Percentiles rank a stretch among this genome's conserved stretches.
These are phyloP conservation scores for Aspergillus bridgeri DNA, from an alignment of 495 filamentous ascomycete genomes.

Conservation along the genomic window DNA sequence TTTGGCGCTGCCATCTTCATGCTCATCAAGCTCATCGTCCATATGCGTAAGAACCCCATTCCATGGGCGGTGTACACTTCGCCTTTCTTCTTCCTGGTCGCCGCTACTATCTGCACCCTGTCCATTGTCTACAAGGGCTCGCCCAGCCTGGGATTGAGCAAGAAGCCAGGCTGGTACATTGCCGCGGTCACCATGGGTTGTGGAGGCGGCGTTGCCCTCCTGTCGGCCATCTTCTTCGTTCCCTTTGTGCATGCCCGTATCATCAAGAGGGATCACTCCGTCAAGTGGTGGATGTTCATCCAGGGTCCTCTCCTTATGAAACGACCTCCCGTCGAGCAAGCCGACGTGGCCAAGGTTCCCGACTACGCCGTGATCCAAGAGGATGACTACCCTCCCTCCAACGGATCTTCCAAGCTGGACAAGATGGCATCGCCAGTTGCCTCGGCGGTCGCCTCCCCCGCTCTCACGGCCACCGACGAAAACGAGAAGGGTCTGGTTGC, in stretches of 20 bases:
- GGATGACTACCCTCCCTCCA: conserved; percentile 23
- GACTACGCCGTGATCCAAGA: conserved; percentile 54
- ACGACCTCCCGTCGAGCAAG: conserved; percentile 37
- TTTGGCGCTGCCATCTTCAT: conserved; percentile 58
- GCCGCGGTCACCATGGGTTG: conserved; percentile 53
- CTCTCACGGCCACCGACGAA: conserved; percentile 32
- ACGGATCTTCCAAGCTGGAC: not conserved
- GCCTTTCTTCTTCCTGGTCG: conserved; percentile 58
- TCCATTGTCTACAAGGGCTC: conserved; percentile 66
- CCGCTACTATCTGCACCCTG: conserved; percentile 54
- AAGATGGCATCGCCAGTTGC: not conserved
- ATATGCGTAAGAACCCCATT: conserved; percentile 54
- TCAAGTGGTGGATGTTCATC: conserved; percentile 54
- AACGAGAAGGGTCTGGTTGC: conserved; percentile 27
- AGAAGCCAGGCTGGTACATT: conserved; percentile 55
- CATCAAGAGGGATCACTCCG: conserved; percentile 49
- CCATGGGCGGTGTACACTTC: conserved; percentile 55
- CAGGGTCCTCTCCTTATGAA: conserved; percentile 51
- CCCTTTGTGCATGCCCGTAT: conserved; percentile 53
- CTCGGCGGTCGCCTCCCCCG: conserved; percentile 20
- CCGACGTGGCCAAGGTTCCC: conserved; percentile 47
- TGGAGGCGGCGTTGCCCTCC: conserved; percentile 47
- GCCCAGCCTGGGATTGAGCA: conserved; percentile 50
- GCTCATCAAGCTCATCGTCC: conserved; percentile 57
- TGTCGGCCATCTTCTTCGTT: conserved; percentile 58